Evolutionary conservation across 345 rosid species (phyloP).

Genomic region (Brassica juncea): DNA sequence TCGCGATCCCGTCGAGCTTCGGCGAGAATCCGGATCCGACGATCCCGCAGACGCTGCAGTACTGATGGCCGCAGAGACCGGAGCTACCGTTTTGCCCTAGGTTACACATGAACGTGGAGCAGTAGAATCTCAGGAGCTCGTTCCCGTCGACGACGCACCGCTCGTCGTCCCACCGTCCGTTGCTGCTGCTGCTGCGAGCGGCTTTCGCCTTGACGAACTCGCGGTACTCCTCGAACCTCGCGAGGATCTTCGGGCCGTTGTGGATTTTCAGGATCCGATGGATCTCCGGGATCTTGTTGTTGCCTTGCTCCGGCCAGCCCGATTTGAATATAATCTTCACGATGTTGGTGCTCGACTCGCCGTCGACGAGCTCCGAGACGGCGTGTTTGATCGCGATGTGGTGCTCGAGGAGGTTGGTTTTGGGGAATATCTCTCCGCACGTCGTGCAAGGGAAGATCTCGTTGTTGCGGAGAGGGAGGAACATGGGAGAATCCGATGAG

Average conservation of each 20-base stretch:
- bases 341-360: conserved; percentile 82
- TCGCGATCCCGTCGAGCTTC: conserved; percentile 89
- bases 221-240: conserved; percentile 86
- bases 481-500: conserved; percentile 37
- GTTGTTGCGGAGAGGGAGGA: conserved; percentile 58
- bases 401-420: conserved; percentile 62
- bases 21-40: conserved; percentile 81
- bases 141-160: conserved; percentile 98
- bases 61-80: conserved; percentile 63
- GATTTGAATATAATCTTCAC: conserved; percentile 85
- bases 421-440: conserved; percentile 81
- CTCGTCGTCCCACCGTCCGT: conserved; percentile 57
- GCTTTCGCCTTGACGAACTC: conserved; percentile 81
- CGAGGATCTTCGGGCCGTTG: conserved; percentile 65
- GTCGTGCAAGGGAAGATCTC: conserved; percentile 78
- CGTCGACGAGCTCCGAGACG: conserved; percentile 71
- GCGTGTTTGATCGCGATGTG: conserved; percentile 75
- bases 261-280: conserved; percentile 81
- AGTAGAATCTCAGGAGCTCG: conserved; percentile 83
- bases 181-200: conserved; percentile 41
- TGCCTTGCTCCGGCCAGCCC: conserved; percentile 59
- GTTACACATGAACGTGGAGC: conserved; percentile 86
- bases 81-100: conserved; percentile 65
- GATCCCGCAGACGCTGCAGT: conserved; percentile 84
- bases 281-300: conserved; percentile 48